These are phyloP conservation scores for Apiotrichum akiyoshidainum DNA, from an alignment of 1,284 basidiomycete species.

Conservation along the genomic window DNA sequence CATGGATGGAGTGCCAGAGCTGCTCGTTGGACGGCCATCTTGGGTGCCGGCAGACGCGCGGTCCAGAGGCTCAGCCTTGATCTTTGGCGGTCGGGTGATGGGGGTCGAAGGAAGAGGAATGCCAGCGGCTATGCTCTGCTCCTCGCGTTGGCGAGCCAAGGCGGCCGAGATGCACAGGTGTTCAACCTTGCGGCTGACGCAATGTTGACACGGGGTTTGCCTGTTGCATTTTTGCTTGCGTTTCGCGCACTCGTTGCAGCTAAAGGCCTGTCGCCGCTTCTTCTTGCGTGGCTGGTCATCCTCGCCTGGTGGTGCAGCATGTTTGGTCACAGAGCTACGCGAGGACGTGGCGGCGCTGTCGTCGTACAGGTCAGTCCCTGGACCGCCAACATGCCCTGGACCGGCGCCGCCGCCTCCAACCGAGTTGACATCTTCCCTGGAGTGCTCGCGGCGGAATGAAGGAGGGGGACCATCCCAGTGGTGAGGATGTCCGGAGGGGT, in stretches of 20 bases:
- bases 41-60: slow-evolving; percentile 4
- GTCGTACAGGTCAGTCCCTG: not conserved
- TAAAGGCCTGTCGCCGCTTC: slow-evolving; percentile 42
- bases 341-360: not conserved
- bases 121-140: slow-evolving; percentile 9
- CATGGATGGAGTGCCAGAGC: not conserved
- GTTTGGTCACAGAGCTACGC: slow-evolving; percentile 14
- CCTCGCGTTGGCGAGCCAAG: slow-evolving; percentile 3
- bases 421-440: not conserved
- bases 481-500: not conserved
- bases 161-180: slow-evolving; percentile 37
- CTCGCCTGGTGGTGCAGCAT: slow-evolving; percentile 14
- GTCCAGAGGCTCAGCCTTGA: not conserved
- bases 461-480: not conserved
- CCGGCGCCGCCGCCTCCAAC: not conserved
- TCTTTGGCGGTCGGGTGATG: slow-evolving; percentile 1
- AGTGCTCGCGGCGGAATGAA: not conserved
- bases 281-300: slow-evolving; percentile 33
- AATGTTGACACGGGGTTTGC: slow-evolving; percentile 48
- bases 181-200: slow-evolving; percentile 39
- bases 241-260: slow-evolving; percentile 46
- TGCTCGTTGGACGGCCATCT: not conserved
- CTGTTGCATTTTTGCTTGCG: slow-evolving; percentile 48
- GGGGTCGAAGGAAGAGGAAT: slow-evolving; percentile 22
- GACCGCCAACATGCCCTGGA: too few relatives aligned